phyloP scores from a whole-genome alignment of 1,139 yeast species.

The Hyphopichia pseudoburtonii region DNA sequence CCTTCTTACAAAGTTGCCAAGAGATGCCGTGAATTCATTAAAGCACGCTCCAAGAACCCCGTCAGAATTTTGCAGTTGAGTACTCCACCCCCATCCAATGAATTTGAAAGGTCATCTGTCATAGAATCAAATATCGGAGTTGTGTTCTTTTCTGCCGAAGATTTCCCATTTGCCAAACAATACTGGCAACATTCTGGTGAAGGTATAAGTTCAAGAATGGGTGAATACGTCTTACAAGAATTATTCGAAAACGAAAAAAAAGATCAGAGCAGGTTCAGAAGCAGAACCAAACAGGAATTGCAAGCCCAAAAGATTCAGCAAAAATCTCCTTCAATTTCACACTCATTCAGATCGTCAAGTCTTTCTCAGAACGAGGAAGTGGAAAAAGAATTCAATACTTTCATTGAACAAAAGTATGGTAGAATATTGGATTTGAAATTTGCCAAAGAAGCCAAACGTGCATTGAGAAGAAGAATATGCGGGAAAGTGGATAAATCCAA shows the following conservation, averaged over 20 bases:
- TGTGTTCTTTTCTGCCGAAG: slow-evolving; percentile 66
- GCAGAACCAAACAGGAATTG: slow-evolving; percentile 28
- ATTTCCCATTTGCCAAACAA: slow-evolving; percentile 65
- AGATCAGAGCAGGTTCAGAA: slow-evolving; percentile 6
- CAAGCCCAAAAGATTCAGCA: slow-evolving; percentile 41
- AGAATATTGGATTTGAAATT: slow-evolving; percentile 78
- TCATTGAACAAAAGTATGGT: slow-evolving; percentile 87
- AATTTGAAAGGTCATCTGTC: slow-evolving; percentile 57
- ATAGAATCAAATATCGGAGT: slow-evolving; percentile 71
- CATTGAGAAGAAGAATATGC: slow-evolving; percentile 74
- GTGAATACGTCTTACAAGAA: slow-evolving; percentile 75
- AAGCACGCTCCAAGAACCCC: slow-evolving; percentile 26
- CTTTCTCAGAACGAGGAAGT: slow-evolving; percentile 28
- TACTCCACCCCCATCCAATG: slow-evolving; percentile 65
- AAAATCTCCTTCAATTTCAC: slow-evolving; percentile 34
- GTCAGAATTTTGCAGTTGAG: slow-evolving; percentile 78
- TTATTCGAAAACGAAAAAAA: slow-evolving; percentile 38
- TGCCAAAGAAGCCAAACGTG: slow-evolving; percentile 71
- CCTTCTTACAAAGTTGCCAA: slow-evolving; percentile 80
- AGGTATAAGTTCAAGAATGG: slow-evolving; percentile 86
- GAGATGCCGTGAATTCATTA: slow-evolving; percentile 78
- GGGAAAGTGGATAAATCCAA: slow-evolving; percentile 56
- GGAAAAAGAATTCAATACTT: slow-evolving; percentile 60
- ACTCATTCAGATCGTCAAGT: slow-evolving; percentile 21
- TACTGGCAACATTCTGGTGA: slow-evolving; percentile 99